Percentiles rank a stretch among this genome's conserved stretches.
Conservation (phyloP, 768 basidiomycete genomes). For the Tephrocybe rancida region DNA sequence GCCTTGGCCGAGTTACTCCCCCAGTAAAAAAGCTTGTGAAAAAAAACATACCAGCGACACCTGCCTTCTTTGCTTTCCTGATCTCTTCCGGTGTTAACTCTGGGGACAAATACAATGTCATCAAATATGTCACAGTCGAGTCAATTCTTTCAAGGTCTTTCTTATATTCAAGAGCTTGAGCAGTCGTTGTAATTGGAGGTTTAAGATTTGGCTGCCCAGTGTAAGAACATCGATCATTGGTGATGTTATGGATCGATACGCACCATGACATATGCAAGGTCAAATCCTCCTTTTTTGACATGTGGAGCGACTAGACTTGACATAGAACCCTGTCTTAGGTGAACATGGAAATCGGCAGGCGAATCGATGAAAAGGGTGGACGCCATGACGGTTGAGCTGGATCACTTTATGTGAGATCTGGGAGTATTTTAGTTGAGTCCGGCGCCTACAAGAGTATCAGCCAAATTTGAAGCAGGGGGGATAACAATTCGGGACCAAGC, state of each 20-base stretch:
- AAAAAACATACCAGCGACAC: conserved; percentile 61
- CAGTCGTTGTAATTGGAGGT: conserved; percentile 85
- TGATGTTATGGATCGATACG: conserved; percentile 15
- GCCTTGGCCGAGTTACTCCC: conserved; percentile 34
- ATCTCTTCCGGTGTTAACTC: conserved; percentile 91
- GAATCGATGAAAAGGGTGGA: conserved; percentile 47
- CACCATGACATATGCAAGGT: conserved; percentile 96
- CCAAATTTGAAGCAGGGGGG: no score
- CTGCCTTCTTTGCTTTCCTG: conserved; percentile 81
- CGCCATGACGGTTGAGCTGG: conserved; percentile 28
- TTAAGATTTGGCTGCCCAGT: conserved; percentile 80
- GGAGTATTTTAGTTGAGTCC: no score
- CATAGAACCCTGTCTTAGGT: conserved; percentile 87
- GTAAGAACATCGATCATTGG: conserved; percentile 5
- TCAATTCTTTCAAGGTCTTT: conserved; percentile 73
- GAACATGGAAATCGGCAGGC: conserved; percentile 95
- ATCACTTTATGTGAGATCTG: no score
- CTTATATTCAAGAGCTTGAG: conserved; percentile 81
- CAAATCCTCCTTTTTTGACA: conserved; percentile 87
- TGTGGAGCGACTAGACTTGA: conserved; percentile 87
- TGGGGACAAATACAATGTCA: conserved; percentile 95
- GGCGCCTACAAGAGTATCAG: no score
- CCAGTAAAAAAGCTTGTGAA: conserved; percentile 12
- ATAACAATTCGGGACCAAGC: no score
- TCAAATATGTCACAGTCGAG: conserved; percentile 81